A percentile compares a stretch with the other conserved stretches of the same genome.
Evolutionary conservation across 805 yeast genomes (phyloP).

Genomic region (Kluyveromyces wickerhamii): DNA sequence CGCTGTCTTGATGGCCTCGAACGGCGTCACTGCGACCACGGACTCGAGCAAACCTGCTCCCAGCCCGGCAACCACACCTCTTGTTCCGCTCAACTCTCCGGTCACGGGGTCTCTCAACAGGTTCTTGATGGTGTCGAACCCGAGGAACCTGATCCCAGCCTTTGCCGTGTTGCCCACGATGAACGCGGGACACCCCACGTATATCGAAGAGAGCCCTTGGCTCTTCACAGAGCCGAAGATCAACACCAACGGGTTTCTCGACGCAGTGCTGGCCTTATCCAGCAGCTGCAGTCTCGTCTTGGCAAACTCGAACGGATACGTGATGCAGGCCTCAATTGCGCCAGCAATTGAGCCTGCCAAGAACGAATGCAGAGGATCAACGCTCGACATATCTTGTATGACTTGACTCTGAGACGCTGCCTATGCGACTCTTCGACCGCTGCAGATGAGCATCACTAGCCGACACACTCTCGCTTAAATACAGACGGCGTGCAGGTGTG

Average conservation of each 20-base stretch:
- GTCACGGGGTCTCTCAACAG: constrained; percentile 63
- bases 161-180: constrained; percentile 94
- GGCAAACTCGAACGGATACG: constrained; percentile 96
- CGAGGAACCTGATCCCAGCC: constrained; percentile 91
- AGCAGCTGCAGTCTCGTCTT: constrained; percentile 85
- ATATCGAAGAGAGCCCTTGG: constrained; percentile 73
- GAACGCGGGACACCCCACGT: constrained; percentile 95
- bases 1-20: constrained; percentile 93
- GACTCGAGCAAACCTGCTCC: constrained; percentile 95
- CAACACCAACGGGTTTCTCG: constrained; percentile 78
- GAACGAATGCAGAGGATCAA: constrained; percentile 74
- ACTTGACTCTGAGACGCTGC: too few relatives aligned
- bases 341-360: constrained; percentile 97
- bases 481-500: too few relatives aligned
- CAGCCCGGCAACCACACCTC: constrained; percentile 94
- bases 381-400: constrained; percentile 21
- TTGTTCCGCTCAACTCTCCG: constrained; percentile 80
- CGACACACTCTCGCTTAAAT: too few relatives aligned
- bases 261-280: constrained; percentile 52
- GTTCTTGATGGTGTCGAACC: constrained; percentile 81
- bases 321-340: constrained; percentile 84
- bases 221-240: constrained; percentile 65
- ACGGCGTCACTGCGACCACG: constrained; percentile 91
- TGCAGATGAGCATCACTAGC: too few relatives aligned
- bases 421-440: too few relatives aligned